Conservation (phyloP, 768 basidiomycete species). For the Phaeolepiota aurea region DNA sequence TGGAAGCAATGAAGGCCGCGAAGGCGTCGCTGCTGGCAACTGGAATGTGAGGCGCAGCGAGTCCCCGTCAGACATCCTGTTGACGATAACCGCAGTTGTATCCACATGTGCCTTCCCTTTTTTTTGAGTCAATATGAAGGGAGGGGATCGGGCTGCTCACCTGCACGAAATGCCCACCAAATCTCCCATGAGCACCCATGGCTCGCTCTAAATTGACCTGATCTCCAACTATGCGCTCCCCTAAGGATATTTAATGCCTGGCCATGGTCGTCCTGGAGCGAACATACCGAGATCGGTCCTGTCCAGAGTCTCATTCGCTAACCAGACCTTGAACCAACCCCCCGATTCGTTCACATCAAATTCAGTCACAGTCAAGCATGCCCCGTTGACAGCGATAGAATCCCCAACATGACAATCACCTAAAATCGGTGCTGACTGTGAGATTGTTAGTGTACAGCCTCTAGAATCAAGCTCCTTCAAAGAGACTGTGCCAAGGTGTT, state of each 20-base stretch:
- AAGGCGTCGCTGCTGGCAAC: conserved; percentile 49
- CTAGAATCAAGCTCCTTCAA: conserved; percentile 54
- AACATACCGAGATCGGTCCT: conserved; percentile 79
- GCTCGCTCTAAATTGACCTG: conserved; percentile 91
- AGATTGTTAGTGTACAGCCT: conserved; percentile 80
- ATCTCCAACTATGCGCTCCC: conserved; percentile 70
- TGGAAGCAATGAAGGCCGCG: conserved; percentile 57
- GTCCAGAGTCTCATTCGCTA: conserved; percentile 91
- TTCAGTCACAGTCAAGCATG: conserved; percentile 85
- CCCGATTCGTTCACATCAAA: conserved; percentile 56
- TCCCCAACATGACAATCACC: conserved; percentile 90
- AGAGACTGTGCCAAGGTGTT: conserved; percentile 76
- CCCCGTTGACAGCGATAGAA: conserved; percentile 85
- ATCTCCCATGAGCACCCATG: conserved; percentile 84
- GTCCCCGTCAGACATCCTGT: conserved; percentile 68
- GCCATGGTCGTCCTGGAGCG: conserved; percentile 1
- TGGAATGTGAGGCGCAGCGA: conserved; percentile 82
- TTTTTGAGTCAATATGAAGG: background rate
- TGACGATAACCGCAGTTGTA: conserved; percentile 69
- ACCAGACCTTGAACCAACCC: conserved; percentile 89
- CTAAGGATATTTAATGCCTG: conserved; percentile 26
- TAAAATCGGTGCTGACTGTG: conserved; percentile 63
- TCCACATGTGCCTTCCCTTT: conserved; percentile 82
- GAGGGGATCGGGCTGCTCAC: conserved; percentile 24
- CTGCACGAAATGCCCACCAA: conserved; percentile 98